Evolutionary conservation across 257 asterid genomes (phyloP), one percentile per base, ranked within the genome.

Genomic region (Penstemon davidsonii): DNA sequence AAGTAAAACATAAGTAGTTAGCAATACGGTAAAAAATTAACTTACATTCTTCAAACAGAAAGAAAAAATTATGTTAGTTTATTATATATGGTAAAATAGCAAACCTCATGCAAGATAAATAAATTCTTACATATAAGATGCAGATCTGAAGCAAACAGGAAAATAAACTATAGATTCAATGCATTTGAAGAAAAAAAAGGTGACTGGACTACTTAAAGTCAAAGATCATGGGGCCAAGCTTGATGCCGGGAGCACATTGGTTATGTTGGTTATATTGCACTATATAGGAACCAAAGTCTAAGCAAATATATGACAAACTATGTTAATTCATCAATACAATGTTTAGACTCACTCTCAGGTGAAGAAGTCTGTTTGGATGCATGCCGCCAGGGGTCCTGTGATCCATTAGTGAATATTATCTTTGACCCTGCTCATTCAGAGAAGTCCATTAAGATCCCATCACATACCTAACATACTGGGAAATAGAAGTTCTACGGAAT

Each of bases 301-400:
- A 15, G 37, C 47, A 37, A 61, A 69, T 47, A 13, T 2, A 19
- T 19, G 60, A 52, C 61, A 5, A 57, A 54, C 73, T 51, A 57
- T 11, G 55, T 13, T 8, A 44, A 41, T n/a, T 9, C 11, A n/a
- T 58, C 66, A 19, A 42, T 36, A 70, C 62, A 62, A 56, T 39
- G 43, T 67, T 43, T 58, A 25, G 59, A 83, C 95, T 85, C 82
- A 90, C 97, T 73, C 60, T 90, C 96, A 4, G 80, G 83, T 49
- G 96, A 90, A 55, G 97, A 90, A 41, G 80, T 87, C 79, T 85
- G 91, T 72, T 90, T 90, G 68, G 97, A 90, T 66, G 99, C 99
- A 81, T 87, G 99, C 43, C 96, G 95, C 97, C 99, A 93, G 4
- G 99, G 99, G 80, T 93, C 97, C 75, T 93, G 97, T 52, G 99